Evolutionary conservation across 139 green algal species (phyloP), one percentile per base, ranked within the genome.

Genomic region (Deuterostichococcus epilithicus): DNA sequence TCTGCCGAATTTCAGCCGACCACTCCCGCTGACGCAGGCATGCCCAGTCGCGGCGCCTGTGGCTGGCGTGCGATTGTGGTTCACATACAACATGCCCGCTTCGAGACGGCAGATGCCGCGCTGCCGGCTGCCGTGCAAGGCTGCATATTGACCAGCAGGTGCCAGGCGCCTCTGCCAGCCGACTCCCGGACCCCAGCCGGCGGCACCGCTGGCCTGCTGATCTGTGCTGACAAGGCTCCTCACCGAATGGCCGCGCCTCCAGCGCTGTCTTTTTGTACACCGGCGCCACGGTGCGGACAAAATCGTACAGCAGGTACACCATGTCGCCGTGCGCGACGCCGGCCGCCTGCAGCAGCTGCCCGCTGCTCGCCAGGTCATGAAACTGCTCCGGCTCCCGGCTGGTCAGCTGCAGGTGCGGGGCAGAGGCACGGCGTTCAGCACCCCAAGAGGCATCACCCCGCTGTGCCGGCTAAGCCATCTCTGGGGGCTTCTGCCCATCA

Each of bases 221-320:
- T 52, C 42, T 13, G 8, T n/a, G 5, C 6, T 67, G 20, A 32
- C 59, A 67, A 47, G 32, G 33, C 10, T 18, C 65, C 30, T 71
- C 74, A 42, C 87, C 88, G 81, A 94, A 93, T 3, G 78, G 77
- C 36, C 85, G 74, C 30, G 67, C 71, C 47, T 86, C 87, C 76
- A 88, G 86, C 8, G 74, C 67, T 0, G 82, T 74, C n/a, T 68
- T 75, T 70, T 80, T 88, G 30, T 83, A 78, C 2, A 66, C 83
- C 0, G 90, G 80, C 70, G 83, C 77, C 59, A 96, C 89, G 28
- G 86, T 33, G 0, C 91, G 82, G 80, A 93, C 86, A 45, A 90
- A 88, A 77, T 82, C 75, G 82, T 94, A 94, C 10, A 88, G 74
- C 83, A 95, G 79, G 77, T 88, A 92, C 26, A 94, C 72, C 83